Evolutionary conservation across 352 stramenopile species (phyloP), one percentile per base, ranked within the genome.

Genomic region (Thraustochytrium striatum): DNA sequence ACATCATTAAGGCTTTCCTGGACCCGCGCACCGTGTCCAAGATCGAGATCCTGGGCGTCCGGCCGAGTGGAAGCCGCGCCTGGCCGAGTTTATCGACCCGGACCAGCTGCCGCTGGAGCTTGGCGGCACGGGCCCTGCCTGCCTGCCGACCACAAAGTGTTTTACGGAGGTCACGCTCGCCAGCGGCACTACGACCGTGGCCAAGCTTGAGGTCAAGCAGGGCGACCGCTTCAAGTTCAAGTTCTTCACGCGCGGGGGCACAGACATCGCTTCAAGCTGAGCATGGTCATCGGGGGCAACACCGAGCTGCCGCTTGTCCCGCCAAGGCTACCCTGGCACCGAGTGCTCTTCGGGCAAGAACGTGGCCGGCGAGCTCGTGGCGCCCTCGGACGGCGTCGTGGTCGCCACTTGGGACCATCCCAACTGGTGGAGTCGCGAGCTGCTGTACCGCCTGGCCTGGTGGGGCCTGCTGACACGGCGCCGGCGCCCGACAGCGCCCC

Each of bases 1-100:
- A 62, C n/a, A 84, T 93, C 36, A 89, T 92, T 78, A 89, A 89
- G 82, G 83, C 83, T 72, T 92, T 84, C 81, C 62, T 93, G n/a
- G 89, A 92, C 83, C 75, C 86, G 9, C 82, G 86, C 65, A 93
- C 89, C 0, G 84, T 84, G 5, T 72, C 41, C 52, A 93, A 92
- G 79, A 87, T 93, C 72, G 84, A 90, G 44, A 41, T 84, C 8
- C 21, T 65, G 11, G 79, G 72, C 21, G 62, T 43, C 30, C 33
- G 30, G 36, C 16, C 13, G 13, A 13, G 8, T 79, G 65, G 65
- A 75, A 75, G 36, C 21, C 65, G 3, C 28, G 65, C 16, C 65
- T 75, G 41, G 65, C 65, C 13, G 65, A 75, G 35, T 38, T 75
- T 11, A 38, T 75, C 47, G 65, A 75, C 1, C 11, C 25, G 21